phyloP scores from a whole-genome alignment of 2,329 filamentous ascomycete species.

The Sclerotinia minor region DNA sequence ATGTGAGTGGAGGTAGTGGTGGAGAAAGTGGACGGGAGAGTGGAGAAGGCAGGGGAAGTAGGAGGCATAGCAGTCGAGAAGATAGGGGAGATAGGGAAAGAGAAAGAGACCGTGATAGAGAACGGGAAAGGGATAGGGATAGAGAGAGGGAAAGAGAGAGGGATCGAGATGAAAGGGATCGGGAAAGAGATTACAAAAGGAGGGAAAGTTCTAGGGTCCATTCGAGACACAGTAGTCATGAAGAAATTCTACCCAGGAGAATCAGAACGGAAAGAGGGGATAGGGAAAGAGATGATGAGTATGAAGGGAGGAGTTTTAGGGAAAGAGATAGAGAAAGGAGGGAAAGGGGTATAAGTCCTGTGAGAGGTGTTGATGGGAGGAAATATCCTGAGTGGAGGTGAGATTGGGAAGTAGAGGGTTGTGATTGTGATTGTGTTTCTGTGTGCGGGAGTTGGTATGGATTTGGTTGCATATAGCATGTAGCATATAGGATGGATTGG shows the following conservation, averaged over 20 bases:
- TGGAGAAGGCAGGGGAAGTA: conserved; percentile 27
- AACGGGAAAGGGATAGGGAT: conserved; percentile 11
- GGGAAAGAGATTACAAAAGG: conserved; percentile 21
- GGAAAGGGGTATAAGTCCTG: conserved; percentile 31
- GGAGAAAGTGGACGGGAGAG: conserved; percentile 21
- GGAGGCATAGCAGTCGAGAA: conserved; percentile 28
- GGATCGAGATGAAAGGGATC: conserved; percentile 26
- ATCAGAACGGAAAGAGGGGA: conserved; percentile 30
- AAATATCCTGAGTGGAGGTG: conserved; percentile 32
- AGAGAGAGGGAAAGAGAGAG: conserved; percentile 29
- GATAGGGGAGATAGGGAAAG: conserved; percentile 28
- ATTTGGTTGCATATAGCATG: neutral
- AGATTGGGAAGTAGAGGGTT: neutral
- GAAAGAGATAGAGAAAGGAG: conserved; percentile 32
- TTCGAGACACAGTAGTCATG: conserved; percentile 20
- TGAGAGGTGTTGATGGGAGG: conserved; percentile 40
- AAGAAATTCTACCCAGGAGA: conserved; percentile 14
- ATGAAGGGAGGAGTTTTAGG: conserved; percentile 26
- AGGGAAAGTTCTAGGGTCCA: conserved; percentile 13
- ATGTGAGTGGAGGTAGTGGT: conserved; percentile 23
- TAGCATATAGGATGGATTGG: too few species aligned
- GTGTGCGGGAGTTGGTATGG: neutral
- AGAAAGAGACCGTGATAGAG: conserved; percentile 17
- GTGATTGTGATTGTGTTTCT: neutral
- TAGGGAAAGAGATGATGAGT: conserved; percentile 23